Evolutionary conservation across 768 basidiomycete species (phyloP).

Genomic region (Cytidiella melzeri): DNA sequence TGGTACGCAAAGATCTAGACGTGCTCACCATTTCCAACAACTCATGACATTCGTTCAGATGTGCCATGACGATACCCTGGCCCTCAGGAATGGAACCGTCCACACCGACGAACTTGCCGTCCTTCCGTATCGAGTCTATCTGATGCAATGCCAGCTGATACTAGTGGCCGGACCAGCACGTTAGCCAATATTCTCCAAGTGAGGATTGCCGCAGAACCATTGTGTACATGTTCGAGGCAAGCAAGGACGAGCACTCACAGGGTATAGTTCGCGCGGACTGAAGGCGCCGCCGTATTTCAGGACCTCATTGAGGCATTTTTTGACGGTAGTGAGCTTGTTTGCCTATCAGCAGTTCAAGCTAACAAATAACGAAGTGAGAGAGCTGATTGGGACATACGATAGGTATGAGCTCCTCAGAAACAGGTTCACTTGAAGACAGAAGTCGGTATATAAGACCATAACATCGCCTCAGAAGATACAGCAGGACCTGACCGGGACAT

Average conservation of each 20-base stretch:
- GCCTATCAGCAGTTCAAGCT: slow-evolving; percentile 43
- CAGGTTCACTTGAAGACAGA: slow-evolving; percentile 92
- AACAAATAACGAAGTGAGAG: not conserved
- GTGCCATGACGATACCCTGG: slow-evolving; percentile 93
- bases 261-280: slow-evolving; percentile 87
- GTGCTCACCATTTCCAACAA: slow-evolving; percentile 81
- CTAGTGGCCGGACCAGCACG: slow-evolving; percentile 41
- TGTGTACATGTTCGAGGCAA: not conserved
- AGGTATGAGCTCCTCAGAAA: slow-evolving; percentile 97
- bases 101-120: slow-evolving; percentile 86
- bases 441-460: slow-evolving; percentile 93
- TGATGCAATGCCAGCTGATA: slow-evolving; percentile 94
- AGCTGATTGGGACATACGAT: slow-evolving; percentile 48
- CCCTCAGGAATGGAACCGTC: slow-evolving; percentile 93
- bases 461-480: slow-evolving; percentile 91
- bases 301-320: slow-evolving; percentile 95
- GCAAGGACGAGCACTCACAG: slow-evolving; percentile 44
- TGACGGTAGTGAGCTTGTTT: slow-evolving; percentile 93
- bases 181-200: not conserved
- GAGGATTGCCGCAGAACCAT: not conserved
- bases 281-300: slow-evolving; percentile 93
- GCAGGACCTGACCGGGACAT: slow-evolving; percentile 79
- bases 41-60: slow-evolving; percentile 94
- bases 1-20: too few species aligned
- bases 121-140: slow-evolving; percentile 88